Conservation (phyloP, 768 basidiomycete species). For the Calocybe cyanea region DNA sequence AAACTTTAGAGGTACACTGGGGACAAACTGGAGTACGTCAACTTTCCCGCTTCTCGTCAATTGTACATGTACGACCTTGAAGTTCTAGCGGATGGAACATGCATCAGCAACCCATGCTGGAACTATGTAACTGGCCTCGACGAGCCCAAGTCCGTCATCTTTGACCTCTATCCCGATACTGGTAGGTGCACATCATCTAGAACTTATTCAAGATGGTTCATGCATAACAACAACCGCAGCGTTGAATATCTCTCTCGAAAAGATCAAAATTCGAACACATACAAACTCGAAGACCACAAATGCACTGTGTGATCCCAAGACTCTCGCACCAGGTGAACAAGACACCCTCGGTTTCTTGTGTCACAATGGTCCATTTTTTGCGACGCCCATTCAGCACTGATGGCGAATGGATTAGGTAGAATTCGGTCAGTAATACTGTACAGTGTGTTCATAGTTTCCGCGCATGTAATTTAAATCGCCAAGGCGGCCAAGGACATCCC, state of each 20-base stretch:
- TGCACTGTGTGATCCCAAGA: constrained; percentile 28
- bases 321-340: constrained; percentile 25
- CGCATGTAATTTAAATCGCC: too few species aligned
- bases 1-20: constrained; percentile 31
- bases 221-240: constrained; percentile 13
- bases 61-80: neutral
- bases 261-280: constrained; percentile 25
- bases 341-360: constrained; percentile 29
- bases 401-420: neutral
- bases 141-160: constrained; percentile 31
- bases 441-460: too few species aligned
- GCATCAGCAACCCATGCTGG: constrained; percentile 37
- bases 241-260: constrained; percentile 21
- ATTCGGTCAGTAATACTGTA: too few species aligned
- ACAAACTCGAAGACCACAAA: constrained; percentile 21
- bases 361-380: constrained; percentile 23
- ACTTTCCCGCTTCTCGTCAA: neutral
- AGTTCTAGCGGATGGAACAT: constrained; percentile 31
- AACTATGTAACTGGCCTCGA: constrained; percentile 32
- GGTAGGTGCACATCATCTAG: constrained; percentile 17
- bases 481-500: too few species aligned
- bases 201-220: too few species aligned
- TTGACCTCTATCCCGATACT: constrained; percentile 32
- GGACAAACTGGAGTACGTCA: constrained; percentile 33
- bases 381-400: neutral